Evolutionary conservation across 345 rosid species (phyloP).

Genomic region (Hibiscus mutabilis): DNA sequence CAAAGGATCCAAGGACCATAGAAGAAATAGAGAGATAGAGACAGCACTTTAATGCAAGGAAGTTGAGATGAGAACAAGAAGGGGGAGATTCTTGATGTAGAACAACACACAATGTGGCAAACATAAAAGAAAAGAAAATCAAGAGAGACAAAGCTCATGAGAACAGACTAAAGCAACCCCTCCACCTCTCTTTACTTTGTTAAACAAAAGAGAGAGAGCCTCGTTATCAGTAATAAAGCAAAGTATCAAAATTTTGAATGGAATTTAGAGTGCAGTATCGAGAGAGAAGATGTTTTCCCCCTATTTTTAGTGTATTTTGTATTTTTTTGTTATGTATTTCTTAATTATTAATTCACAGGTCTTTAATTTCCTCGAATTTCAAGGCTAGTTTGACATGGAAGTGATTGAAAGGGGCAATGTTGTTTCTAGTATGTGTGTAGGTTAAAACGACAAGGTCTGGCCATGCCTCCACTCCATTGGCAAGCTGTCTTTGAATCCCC

Average conservation of each 20-base stretch:
- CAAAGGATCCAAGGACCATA: constrained; percentile 4
- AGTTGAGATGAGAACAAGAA: constrained; percentile 51
- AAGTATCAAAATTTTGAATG: constrained; percentile 62
- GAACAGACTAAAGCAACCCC: constrained; percentile 9
- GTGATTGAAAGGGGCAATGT: constrained; percentile 18
- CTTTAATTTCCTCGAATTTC: constrained; percentile 12
- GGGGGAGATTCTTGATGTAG: constrained; percentile 58
- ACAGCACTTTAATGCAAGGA: constrained; percentile 47
- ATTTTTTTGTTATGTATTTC: not conserved
- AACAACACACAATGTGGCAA: constrained; percentile 80
- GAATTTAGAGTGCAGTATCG: constrained; percentile 64
- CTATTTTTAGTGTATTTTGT: not conserved
- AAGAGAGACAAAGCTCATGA: constrained; percentile 1
- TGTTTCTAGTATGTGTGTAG: constrained; percentile 4
- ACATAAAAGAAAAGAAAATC: constrained; percentile 18
- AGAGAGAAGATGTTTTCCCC: not conserved
- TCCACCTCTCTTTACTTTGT: too few species aligned
- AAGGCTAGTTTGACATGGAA: constrained; percentile 17
- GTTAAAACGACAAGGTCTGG: constrained; percentile 33
- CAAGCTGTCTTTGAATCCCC: not conserved
- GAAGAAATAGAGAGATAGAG: constrained; percentile 18
- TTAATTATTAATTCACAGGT: not conserved
- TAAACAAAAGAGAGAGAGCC: constrained; percentile 23
- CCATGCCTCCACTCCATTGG: not conserved
- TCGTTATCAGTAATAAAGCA: constrained; percentile 68